phyloP scores from a whole-genome alignment of 1,284 basidiomycete genomes.

The Apiotrichum gracile region DNA sequence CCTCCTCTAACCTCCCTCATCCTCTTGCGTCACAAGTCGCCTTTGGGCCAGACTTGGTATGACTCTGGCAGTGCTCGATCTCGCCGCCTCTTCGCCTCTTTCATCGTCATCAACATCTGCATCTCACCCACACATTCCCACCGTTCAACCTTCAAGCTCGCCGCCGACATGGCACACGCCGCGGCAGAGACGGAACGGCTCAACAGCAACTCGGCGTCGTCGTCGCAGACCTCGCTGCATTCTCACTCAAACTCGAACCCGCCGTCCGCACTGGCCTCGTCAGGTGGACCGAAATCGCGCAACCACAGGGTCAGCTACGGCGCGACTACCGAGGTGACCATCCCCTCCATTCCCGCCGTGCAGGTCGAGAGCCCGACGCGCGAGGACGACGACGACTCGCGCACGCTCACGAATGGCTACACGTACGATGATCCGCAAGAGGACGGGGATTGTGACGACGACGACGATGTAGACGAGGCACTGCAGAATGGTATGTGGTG shows the following conservation, averaged over 20 bases:
- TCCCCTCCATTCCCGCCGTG: constrained; percentile 2
- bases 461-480: constrained; percentile 1
- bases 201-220: not conserved
- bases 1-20: no score
- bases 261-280: not conserved
- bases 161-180: no score
- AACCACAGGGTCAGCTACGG: constrained; percentile 6
- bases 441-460: not conserved
- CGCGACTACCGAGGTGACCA: constrained; percentile 2
- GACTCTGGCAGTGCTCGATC: no score
- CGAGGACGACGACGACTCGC: not conserved
- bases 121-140: no score
- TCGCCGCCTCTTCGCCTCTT: no score
- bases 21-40: not conserved
- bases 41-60: no score
- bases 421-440: no score
- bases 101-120: not conserved
- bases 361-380: constrained; percentile 6
- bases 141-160: no score
- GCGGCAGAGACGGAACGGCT: no score
- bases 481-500: constrained; percentile 3
- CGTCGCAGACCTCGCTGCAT: not conserved
- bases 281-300: not conserved
- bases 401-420: not conserved
- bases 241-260: not conserved